Conservation (phyloP, 805 yeast genomes). For the Teunomyces aglyptinius region DNA sequence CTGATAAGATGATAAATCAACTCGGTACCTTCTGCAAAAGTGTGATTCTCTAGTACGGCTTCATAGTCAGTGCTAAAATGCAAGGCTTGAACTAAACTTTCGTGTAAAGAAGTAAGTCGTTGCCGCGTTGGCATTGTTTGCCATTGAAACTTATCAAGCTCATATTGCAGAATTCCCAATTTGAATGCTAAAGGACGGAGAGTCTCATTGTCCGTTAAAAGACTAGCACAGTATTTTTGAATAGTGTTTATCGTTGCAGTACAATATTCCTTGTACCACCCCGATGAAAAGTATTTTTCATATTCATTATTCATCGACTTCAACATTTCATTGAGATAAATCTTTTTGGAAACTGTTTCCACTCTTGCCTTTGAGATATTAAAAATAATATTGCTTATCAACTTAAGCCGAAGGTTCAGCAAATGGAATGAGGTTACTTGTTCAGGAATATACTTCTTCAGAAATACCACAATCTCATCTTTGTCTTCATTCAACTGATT, state of each 20-base stretch:
- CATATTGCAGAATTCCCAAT: slow-evolving; percentile 27
- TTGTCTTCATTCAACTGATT: slow-evolving; percentile 14
- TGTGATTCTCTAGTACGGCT: slow-evolving; percentile 22
- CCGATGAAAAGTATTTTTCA: slow-evolving; percentile 21
- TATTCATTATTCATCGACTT: slow-evolving; percentile 25
- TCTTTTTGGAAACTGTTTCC: slow-evolving; percentile 11
- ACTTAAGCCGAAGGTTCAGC: slow-evolving; percentile 16
- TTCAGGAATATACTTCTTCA: slow-evolving; percentile 16
- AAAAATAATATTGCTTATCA: slow-evolving; percentile 18
- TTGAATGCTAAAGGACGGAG: slow-evolving; percentile 21
- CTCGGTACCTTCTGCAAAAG: slow-evolving; percentile 15
- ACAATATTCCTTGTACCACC: slow-evolving; percentile 31
- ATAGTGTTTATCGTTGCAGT: slow-evolving; percentile 22
- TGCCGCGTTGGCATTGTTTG: slow-evolving; percentile 18
- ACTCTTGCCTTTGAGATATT: slow-evolving; percentile 16
- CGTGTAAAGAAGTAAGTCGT: slow-evolving; percentile 24
- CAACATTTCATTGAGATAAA: slow-evolving; percentile 20
- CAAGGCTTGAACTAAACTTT: slow-evolving; percentile 22
- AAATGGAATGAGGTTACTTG: slow-evolving; percentile 17
- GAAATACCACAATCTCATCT: slow-evolving; percentile 17
- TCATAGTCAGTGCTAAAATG: slow-evolving; percentile 17
- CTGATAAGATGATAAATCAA: slow-evolving; percentile 28
- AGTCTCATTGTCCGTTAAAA: slow-evolving; percentile 13
- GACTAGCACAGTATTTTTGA: slow-evolving; percentile 15
- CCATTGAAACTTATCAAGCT: slow-evolving; percentile 24